phyloP scores from a whole-genome alignment of 2,329 filamentous ascomycete species.

The Neofusicoccum kwambonambiense region DNA sequence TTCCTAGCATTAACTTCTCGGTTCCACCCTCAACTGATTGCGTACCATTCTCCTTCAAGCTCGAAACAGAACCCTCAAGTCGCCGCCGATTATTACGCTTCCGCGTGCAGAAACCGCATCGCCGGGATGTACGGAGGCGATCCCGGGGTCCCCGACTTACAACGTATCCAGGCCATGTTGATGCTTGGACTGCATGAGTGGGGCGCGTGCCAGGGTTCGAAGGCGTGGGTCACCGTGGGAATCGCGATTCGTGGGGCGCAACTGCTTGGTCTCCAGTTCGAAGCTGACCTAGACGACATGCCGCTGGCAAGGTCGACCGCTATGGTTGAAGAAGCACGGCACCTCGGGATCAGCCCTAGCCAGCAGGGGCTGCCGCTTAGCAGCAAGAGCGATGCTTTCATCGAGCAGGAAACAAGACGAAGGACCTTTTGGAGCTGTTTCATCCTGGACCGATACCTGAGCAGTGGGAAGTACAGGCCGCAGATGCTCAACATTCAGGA shows the following conservation, averaged over 20 bases:
- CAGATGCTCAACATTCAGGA: constrained; percentile 60
- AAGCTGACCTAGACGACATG: constrained; percentile 28
- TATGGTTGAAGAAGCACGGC: constrained; percentile 21
- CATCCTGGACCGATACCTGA: constrained; percentile 68
- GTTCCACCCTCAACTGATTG: constrained; percentile 62
- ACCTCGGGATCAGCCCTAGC: constrained; percentile 31
- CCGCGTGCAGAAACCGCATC: constrained; percentile 55
- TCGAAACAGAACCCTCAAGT: constrained; percentile 52
- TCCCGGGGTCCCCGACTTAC: constrained; percentile 55
- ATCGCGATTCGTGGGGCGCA: constrained; percentile 59
- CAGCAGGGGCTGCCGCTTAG: constrained; percentile 30
- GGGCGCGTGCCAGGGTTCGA: constrained; percentile 61
- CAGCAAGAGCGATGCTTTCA: constrained; percentile 44
- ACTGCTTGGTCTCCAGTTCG: constrained; percentile 29
- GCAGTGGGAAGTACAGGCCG: constrained; percentile 61
- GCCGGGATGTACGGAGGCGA: constrained; percentile 48
- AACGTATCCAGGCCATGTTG: constrained; percentile 65
- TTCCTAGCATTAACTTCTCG: constrained; percentile 68
- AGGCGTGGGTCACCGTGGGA: constrained; percentile 66
- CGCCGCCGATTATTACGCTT: constrained; percentile 65
- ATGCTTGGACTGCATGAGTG: constrained; percentile 73
- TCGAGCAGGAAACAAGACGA: constrained; percentile 63
- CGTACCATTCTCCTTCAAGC: constrained; percentile 53
- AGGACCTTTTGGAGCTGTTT: constrained; percentile 75
- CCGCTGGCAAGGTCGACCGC: constrained; percentile 34